phyloP scores from a whole-genome alignment of 2,329 filamentous ascomycete species.

The Epichloe brachyelytri region DNA sequence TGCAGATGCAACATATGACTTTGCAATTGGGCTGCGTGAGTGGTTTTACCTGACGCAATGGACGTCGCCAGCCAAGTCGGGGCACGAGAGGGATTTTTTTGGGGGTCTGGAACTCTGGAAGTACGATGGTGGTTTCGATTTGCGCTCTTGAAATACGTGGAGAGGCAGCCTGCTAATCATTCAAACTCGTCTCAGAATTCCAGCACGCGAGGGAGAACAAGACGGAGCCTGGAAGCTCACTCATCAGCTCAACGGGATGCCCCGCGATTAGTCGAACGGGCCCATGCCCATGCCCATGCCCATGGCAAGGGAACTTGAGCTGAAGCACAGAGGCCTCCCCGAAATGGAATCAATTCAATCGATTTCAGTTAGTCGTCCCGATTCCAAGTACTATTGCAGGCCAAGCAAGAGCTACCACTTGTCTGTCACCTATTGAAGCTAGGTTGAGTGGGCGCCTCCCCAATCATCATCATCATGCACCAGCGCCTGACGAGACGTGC shows the following conservation, averaged over 20 bases:
- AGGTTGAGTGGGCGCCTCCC: constrained; percentile 1
- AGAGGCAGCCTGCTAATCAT: not conserved
- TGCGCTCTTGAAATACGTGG: not conserved
- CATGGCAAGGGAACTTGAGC: no score
- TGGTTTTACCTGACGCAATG: not conserved
- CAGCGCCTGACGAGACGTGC: not conserved
- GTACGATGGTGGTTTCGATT: no score
- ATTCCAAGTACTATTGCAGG: not conserved
- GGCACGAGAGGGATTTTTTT: no score
- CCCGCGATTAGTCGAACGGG: no score
- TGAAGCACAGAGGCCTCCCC: no score
- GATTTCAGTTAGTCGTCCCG: not conserved
- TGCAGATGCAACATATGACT: not conserved
- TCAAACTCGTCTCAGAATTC: not conserved
- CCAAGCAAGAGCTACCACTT: constrained; percentile 5
- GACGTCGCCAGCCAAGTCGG: no score
- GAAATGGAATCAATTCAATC: not conserved
- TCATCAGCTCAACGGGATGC: no score
- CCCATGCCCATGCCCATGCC: no score
- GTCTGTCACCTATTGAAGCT: constrained; percentile 8
- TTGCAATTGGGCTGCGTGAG: not conserved
- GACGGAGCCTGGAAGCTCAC: no score
- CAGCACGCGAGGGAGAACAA: no score
- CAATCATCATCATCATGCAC: not conserved
- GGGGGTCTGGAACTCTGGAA: no score